Base-by-base conservation (phyloP, 2,329 filamentous ascomycete species). In the Akanthomyces dipterigenus region DNA sequence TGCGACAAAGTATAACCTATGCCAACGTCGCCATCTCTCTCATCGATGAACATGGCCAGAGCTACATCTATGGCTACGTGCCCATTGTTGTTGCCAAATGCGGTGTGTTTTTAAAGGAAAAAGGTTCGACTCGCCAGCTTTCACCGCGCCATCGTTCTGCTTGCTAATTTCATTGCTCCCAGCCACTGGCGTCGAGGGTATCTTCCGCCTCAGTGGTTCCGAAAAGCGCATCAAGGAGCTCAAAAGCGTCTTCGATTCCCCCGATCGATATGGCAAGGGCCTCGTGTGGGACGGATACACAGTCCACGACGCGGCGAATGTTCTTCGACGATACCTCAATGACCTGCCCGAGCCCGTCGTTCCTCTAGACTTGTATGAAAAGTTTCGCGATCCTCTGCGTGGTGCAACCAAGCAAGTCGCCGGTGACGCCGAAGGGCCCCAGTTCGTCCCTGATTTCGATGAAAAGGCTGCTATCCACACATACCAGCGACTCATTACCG, bases 191-290 rank as follows among this genome's bases (percentile, higher is more conserved):
- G 85, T 98, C 11, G 93, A 98, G 75, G 95, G 95, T 43, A 99
- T 99, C 62, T 99, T 99, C 72, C 91, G 95, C 49, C 81, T 99
- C 48, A 96, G 90, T 72, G 95, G 95, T 55, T 98, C 95, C 40
- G 93, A 96, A 71, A 98, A 97, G 77, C 89, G 95, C 64, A 99
- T 99, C 78, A 99, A 98, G 74, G 95, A 98, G 73, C 84, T 99
- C 34, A 93, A 96, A 74, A 86, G 83, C 31, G 84, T 91, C 3
- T 99, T 99, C 75, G 91, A 98, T 75, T 96, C 93, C 0, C 95
- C 95, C 45, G 91, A 96, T 69, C 85, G 93, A 68, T 99, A 96
- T 73, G 95, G 95, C 60, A 99, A 99, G 76, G 95, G 95, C 18
- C 82, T 99, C 28, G 90, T 96, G 69, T 99, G 95, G 95, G 89